These are phyloP conservation scores for Bocquillonia castaneifolia DNA, from an alignment of 441 rosid genomes.

Conservation along the genomic window DNA sequence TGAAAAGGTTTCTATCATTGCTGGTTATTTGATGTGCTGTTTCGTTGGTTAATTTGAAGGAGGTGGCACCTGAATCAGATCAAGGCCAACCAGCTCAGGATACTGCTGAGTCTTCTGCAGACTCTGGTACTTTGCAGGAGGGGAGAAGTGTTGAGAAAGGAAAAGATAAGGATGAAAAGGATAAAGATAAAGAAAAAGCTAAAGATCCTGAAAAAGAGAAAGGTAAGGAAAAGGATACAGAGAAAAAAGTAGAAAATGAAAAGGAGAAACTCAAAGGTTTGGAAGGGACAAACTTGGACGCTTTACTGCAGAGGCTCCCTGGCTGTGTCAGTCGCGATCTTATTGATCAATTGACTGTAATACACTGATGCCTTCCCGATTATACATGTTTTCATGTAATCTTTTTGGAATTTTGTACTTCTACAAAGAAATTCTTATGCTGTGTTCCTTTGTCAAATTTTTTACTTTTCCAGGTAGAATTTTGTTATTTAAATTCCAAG, in stretches of 20 bases:
- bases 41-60: slow-evolving; percentile 42
- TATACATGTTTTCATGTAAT: slow-evolving; percentile 15
- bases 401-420: not conserved
- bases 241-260: slow-evolving; percentile 70
- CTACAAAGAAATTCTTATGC: slow-evolving; percentile 5
- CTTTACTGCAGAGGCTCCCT: slow-evolving; percentile 89
- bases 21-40: not conserved
- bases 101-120: slow-evolving; percentile 52
- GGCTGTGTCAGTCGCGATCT: slow-evolving; percentile 97
- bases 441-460: slow-evolving; percentile 7
- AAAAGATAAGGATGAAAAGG: slow-evolving; percentile 81
- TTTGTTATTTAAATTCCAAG: slow-evolving; percentile 92
- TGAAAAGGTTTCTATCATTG: not conserved
- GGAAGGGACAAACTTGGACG: slow-evolving; percentile 93
- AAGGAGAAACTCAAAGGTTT: slow-evolving; percentile 84
- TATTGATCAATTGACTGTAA: slow-evolving; percentile 92
- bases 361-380: slow-evolving; percentile 21
- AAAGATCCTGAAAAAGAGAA: slow-evolving; percentile 68
- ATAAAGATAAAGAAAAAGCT: slow-evolving; percentile 70
- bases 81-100: slow-evolving; percentile 55
- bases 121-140: slow-evolving; percentile 54
- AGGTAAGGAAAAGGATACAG: slow-evolving; percentile 80
- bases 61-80: slow-evolving; percentile 56
- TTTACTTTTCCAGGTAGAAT: slow-evolving; percentile 68
- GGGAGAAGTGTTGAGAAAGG: slow-evolving; percentile 56